Base-by-base conservation (phyloP, 441 rosid species). In the Brassica balearica region DNA sequence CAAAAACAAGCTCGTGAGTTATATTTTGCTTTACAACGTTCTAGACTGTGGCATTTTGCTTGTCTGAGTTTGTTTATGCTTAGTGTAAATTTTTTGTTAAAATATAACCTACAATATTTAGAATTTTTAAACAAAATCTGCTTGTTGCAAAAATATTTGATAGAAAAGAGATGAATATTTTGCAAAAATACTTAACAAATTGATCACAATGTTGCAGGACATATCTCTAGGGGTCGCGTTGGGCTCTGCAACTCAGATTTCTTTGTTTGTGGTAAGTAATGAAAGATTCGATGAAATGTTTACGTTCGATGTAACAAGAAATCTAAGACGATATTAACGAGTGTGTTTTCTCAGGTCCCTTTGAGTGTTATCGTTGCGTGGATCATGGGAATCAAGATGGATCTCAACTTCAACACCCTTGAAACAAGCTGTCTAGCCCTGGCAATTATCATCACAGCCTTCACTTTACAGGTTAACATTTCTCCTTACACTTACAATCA, bases 231-330 rank as follows among this genome's bases (percentile, higher is more conserved):
- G 98, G 12, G 93, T 94, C 38, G 97, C 98, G 6, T 79, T 94
- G 82, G 98, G 97, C 7, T 90, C 98, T 17, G 89, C 96, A 11
- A 88, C 96, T 81, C 97, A 94, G 67, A 92, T 94, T 64, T 77
- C 88, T 6, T 63, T 91, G 86, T 91, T 94, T 72, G 97, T 88
- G 70, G 93, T 88, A 86, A 85, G 86, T 19, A 51, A 23, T 25
- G 8, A 22, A 70, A 63, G 11, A 63, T 69, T 14, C 7, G 4
- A 12, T 43, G 61, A 72, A 43, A 66, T 32, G 41, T 46, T 38
- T 58, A 22, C 8, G 0, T 72, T 36, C 5, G 48, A 7, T 66
- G 11, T 66, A 36, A 48, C 34, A n/a, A n/a, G 46, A 46, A 20
- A 38, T 17, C 2, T 27, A 59, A 78, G 58, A 41, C 62, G 41